Evolutionary conservation across 140 eudicot species (phyloP).

Genomic region (Cichorium intybus): DNA sequence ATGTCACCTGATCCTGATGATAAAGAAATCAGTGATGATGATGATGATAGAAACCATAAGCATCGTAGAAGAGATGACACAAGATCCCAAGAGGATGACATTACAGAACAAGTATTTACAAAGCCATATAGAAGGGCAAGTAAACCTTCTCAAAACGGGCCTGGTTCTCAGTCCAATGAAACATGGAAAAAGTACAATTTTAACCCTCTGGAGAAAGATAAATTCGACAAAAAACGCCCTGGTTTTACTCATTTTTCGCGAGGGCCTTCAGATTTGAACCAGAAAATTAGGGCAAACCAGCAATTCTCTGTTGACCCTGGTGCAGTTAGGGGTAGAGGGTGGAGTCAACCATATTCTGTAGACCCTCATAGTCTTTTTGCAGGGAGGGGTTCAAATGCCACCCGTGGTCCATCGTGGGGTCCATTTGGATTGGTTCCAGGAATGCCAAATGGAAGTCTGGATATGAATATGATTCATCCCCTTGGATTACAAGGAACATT

Average conservation of each 20-base stretch:
- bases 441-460: conserved; percentile 57
- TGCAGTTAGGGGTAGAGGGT: conserved; percentile 55
- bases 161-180: conserved; percentile 50
- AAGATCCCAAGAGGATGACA: conserved; percentile 60
- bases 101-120: conserved; percentile 42
- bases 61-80: conserved; percentile 66
- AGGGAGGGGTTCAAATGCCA: conserved; percentile 67
- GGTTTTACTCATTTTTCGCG: conserved; percentile 39
- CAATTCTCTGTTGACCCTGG: conserved; percentile 47
- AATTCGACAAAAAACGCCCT: conserved; percentile 55
- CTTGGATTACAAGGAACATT: conserved; percentile 62
- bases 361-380: conserved; percentile 46
- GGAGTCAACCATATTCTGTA: conserved; percentile 37
- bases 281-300: conserved; percentile 44
- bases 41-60: conserved; percentile 95
- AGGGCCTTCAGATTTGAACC: conserved; percentile 44
- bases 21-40: conserved; percentile 81
- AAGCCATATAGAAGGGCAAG: conserved; percentile 51
- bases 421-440: conserved; percentile 71
- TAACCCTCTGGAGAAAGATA: conserved; percentile 43
- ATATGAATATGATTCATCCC: conserved; percentile 42
- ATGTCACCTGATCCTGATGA: conserved; percentile 66
- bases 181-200: conserved; percentile 43
- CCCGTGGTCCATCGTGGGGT: conserved; percentile 53
- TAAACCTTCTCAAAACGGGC: conserved; percentile 71